Base-by-base conservation (phyloP, 208 protist genomes). In the Acanthamoeba culbertsoni region DNA sequence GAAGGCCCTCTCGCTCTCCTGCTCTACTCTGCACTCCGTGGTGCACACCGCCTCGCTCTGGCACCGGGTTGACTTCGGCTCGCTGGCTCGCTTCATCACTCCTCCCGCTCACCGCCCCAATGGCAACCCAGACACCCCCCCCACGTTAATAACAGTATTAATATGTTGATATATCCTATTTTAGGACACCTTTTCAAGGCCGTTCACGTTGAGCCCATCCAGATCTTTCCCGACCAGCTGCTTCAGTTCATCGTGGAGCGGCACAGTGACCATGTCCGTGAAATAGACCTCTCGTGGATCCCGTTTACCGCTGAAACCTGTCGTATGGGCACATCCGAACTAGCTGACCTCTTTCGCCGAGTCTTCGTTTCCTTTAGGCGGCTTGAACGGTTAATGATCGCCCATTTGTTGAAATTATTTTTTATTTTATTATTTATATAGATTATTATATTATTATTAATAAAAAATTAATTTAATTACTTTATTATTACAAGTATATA, bases 181-280 rank as follows among this genome's bases (percentile, higher is more conserved):
- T 26, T 28, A 4, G 55, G 48, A 55, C 48, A 18, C 48, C 48
- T 55, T 55, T 18, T 31, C 4, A 23, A 62, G 2, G 23, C 20
- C 4, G 55, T 31, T 14, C 23, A n/a, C 55, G 4, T 4, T n/a
- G 28, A n/a, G 16, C 2, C 55, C 23, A 33, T 6, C 59, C 59
- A n/a, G 59, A n/a, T 77, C 37, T 77, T 77, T 77, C 68, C 68
- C 12, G 68, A 77, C 68, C 16, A 48, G 68, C 26, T 77, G 68
- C 37, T 77, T 10, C 0, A 0, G 12, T n/a, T 28, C 7, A 40
- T 77, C 10, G 68, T 77, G 1, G 18, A 12, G 68, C 68, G 40
- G 0, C 68, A 77, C 37, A 28, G 68, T 18, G 2, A 77, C 1
- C n/a, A 77, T 40, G 68, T 77, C 37, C 68, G 37, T 40, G 68